These are phyloP conservation scores for Eucalyptus tenuipes DNA, from an alignment of 345 rosid genomes.

Conservation along the genomic window DNA sequence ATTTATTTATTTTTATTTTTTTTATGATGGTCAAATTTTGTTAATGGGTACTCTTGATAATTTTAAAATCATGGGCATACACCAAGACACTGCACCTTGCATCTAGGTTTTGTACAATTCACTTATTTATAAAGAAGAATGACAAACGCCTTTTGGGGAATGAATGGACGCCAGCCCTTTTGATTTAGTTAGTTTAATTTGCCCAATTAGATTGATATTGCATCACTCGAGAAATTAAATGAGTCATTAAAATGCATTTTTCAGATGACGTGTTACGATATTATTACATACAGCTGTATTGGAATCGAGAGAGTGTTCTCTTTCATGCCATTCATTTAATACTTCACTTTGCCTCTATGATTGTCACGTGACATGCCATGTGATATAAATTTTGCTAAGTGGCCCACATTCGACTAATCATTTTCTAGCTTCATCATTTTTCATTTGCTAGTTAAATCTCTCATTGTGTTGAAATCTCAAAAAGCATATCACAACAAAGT, in stretches of 20 bases:
- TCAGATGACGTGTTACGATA: rapidly evolving
- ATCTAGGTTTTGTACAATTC: not conserved
- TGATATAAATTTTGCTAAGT: not conserved
- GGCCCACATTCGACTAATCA: rapidly evolving
- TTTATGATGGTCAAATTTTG: not conserved
- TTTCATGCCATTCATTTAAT: rapidly evolving
- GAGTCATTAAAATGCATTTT: not conserved
- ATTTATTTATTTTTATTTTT: not conserved
- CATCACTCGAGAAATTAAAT: not conserved
- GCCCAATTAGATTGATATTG: not conserved
- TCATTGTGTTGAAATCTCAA: not conserved
- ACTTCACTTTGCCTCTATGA: not conserved
- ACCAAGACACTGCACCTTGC: not conserved
- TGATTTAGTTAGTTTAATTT: not conserved
- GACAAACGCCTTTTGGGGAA: not conserved
- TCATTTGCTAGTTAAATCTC: not conserved
- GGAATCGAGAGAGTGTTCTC: rapidly evolving
- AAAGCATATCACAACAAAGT: not conserved
- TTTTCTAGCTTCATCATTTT: not conserved
- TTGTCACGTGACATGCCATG: not conserved
- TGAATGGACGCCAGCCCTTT: not conserved
- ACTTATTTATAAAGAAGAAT: not conserved
- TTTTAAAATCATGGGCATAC: not conserved
- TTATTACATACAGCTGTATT: rapidly evolving
- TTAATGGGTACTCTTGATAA: not conserved